Evolutionary conservation across 139 green algal genomes (phyloP), one percentile per base, ranked within the genome.

Genomic region (Asterochloris sp.): DNA sequence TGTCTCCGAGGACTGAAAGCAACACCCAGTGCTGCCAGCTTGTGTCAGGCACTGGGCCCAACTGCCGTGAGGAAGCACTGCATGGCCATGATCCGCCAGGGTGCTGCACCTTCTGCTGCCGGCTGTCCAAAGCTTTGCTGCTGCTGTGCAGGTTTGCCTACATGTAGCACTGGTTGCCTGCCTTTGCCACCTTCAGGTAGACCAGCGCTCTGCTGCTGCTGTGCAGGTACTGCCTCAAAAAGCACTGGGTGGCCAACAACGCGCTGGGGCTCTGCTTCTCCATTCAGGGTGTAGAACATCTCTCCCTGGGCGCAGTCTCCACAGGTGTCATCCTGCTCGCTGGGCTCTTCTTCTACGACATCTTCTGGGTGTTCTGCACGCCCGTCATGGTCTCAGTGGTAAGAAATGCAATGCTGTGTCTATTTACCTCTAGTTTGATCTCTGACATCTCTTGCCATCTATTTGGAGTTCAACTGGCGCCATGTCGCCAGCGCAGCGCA

Each of bases 291-390:
- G 98, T 99, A 16, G 97, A 99, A 89, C 93, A 97, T 83, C 89
- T 99, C 13, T 95, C 90, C 12, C 88, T 99, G 11, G 97, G 96
- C 0, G 74, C 87, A 29, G 83, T 92, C 23, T 79, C 77, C 17
- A 89, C 86, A 76, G 96, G 95, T 8, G 83, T 84, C 68, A 99
- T 99, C 84, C 89, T 99, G 24, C 88, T 99, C 13, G 86, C 84
- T 13, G 95, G 96, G 0, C 87, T 98, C 13, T 98, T 98, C 84
- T 93, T 98, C 62, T 99, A 98, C 78, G 97, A 99, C 91, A 97
- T 99, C 82, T 99, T 99, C 87, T 99, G 97, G 97, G 97, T 85
- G 26, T 99, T 99, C 89, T 99, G 87, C 88, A 99, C 97, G 0
- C 97, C 97, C 8, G 95, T 98, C 62, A 98, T 98, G 95, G 90